Percentiles rank a stretch among this genome's conserved stretches.
These are phyloP conservation scores for Tetracladium maxilliforme DNA, from an alignment of 2,329 filamentous ascomycete species.

Conservation along the genomic window DNA sequence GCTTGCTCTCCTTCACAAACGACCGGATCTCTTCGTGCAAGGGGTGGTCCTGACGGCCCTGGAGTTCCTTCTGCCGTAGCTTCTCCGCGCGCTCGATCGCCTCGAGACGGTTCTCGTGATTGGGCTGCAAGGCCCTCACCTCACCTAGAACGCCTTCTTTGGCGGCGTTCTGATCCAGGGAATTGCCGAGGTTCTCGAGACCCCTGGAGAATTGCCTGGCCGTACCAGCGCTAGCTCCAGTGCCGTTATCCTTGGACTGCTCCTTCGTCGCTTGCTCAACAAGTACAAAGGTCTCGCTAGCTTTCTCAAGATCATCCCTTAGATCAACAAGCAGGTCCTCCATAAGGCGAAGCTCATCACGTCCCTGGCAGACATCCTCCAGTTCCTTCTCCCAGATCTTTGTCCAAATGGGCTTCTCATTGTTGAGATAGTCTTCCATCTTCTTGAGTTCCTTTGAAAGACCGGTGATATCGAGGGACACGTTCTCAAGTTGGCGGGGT, in stretches of 20 bases:
- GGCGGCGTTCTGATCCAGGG: conserved; percentile 65
- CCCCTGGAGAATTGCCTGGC: conserved; percentile 42
- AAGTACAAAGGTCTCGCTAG: conserved; percentile 79
- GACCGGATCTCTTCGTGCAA: conserved; percentile 73
- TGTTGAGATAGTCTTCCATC: conserved; percentile 81
- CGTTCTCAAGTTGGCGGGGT: conserved; percentile 76
- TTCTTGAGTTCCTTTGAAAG: conserved; percentile 81
- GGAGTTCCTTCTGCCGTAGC: conserved; percentile 75
- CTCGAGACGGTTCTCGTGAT: conserved; percentile 84
- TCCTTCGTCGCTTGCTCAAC: conserved; percentile 98
- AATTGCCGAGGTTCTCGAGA: conserved; percentile 31
- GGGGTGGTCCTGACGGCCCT: conserved; percentile 52
- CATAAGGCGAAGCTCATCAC: conserved; percentile 88
- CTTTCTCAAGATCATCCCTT: conserved; percentile 90
- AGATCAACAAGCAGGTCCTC: conserved; percentile 89
- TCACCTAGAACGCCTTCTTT: conserved; percentile 89
- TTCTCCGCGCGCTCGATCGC: conserved; percentile 97
- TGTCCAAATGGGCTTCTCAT: conserved; percentile 93
- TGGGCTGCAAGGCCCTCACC: conserved; percentile 83
- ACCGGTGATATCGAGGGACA: conserved; percentile 73
- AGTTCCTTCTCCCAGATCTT: conserved; percentile 99
- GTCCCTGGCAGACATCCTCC: conserved; percentile 88
- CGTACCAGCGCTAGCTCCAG: conserved; percentile 29
- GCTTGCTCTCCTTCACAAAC: conserved; percentile 79
- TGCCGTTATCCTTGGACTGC: conserved; percentile 66